Evolutionary conservation across 1,284 basidiomycete genomes (phyloP), one percentile per base, ranked within the genome.

Genomic region (Tylopilus sp.): DNA sequence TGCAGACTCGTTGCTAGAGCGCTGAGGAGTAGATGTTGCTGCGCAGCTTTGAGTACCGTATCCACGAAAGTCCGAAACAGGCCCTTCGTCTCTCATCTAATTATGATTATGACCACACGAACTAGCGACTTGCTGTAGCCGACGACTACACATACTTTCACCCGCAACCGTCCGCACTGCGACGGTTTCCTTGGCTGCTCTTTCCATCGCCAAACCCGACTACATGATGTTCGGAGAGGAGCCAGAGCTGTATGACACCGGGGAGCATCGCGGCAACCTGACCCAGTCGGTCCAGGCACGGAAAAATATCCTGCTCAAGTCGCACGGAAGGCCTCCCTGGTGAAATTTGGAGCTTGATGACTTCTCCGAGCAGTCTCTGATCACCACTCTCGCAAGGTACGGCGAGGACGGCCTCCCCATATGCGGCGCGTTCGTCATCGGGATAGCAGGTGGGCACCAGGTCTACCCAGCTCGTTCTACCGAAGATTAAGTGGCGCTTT

Each of bases 361-460:
- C 36, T 47, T 51, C 31, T 29, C 18, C 33, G 34, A 39, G 26
- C 34, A 29, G 44, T 46, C 36, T 48, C 44, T 61, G 18, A 54
- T 50, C 52, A 31, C 52, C 34, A 28, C 41, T 48, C 37, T 30
- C 52, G 43, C 30, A 55, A 90, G 87, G 87, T 91, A 91, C 62
- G 79, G 77, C 25, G 79, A 84, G 65, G 81, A 90, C 55, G 89
- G 89, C 3, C 70, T 77, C 42, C 77, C 81, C 16, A 75, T 82
- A 11, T 76, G 74, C 36, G 81, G 84, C 60, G 92, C 92, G 9
- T 98, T 97, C 66, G 92, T 97, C 25, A 87, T 98, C 49, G 95
- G 89, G 9, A 89, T 98, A 58, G 93, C 92, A 57, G 95, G 95
- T 80, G 74, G 66, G 69, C 75, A 67, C 63, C 74, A 56, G 44